Base-by-base conservation (phyloP, 169 alveolate species). In the Pseudocohnilembus persalinus region DNA sequence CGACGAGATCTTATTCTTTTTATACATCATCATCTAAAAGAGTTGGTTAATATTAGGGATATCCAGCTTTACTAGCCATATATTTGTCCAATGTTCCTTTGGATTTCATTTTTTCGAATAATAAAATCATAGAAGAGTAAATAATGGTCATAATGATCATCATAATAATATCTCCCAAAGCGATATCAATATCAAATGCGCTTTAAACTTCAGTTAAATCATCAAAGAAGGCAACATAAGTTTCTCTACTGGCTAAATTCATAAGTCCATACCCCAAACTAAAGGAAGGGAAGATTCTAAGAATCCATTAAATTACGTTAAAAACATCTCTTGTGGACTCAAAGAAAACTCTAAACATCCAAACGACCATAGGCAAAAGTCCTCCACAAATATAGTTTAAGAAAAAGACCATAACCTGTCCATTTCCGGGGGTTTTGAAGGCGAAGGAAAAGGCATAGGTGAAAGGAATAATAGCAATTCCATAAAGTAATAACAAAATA, bases 381-480 rank as follows among this genome's bases (percentile, higher is more conserved):
- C 85, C 75, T 35, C 89, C 89, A 26, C 73, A n/a, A 0, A 85
- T 34, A 29, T 77, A 77, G 31, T 85, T 81, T 26, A 85, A 68
- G 33, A 85, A 85, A 31, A 85, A 85, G 65, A 35, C 33, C 4
- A 77, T 29, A 35, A 85, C 77, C 30, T 77, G 73, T 25, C 85
- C 84, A 29, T 34, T 85, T 72, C 89, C 89, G 29, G 73, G 75
- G 1, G 68, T 33, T 79, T 77, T 78, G 75, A 85, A 85, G 15
- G 78, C 1, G 29, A 85, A 85, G 24, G 81, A 33, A 29, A 73
- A 76, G 26, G 73, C 31, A 79, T 85, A 85, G 16, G 85, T 63
- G 35, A 88, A 92, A 0, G 93, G 93, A 24, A 89, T 90, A 1
- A 92, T 87, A 25, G 90, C 92, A 76, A 85, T 74, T 76, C 94